These are phyloP conservation scores for Yamadazyma nakazawae DNA, from an alignment of 805 yeast genomes.

Conservation along the genomic window DNA sequence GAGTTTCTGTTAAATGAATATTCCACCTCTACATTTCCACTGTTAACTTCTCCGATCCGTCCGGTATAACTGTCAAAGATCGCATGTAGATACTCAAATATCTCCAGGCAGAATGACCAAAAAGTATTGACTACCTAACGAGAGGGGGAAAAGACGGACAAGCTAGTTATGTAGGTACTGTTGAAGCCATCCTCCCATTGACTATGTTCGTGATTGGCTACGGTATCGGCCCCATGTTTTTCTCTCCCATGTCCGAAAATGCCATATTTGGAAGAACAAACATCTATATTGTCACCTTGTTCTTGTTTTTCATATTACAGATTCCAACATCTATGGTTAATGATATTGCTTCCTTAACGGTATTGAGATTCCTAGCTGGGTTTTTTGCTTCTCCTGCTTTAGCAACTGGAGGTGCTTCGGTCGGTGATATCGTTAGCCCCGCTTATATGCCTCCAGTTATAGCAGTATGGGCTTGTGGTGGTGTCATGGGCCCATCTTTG, in stretches of 20 bases:
- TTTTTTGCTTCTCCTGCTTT: constrained; percentile 54
- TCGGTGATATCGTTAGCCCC: constrained; percentile 46
- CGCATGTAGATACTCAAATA: too few relatives aligned
- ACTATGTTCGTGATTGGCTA: constrained; percentile 59
- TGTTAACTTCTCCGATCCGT: too few relatives aligned
- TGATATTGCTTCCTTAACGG: constrained; percentile 50
- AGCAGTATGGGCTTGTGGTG: constrained; percentile 52
- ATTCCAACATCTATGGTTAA: constrained; percentile 54
- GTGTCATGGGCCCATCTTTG: constrained; percentile 51
- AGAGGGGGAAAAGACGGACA: too few relatives aligned
- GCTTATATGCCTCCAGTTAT: constrained; percentile 46
- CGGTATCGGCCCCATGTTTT: constrained; percentile 59
- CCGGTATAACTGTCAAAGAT: too few relatives aligned
- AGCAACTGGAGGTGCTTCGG: constrained; percentile 57
- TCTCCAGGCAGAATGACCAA: too few relatives aligned
- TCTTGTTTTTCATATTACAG: constrained; percentile 50
- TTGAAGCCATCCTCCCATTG: constrained; percentile 49
- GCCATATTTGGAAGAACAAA: constrained; percentile 52
- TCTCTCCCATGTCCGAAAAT: constrained; percentile 59
- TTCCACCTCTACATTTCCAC: too few relatives aligned
- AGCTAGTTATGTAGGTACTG: too few relatives aligned
- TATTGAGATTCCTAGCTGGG: constrained; percentile 53
- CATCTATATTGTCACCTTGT: constrained; percentile 46
- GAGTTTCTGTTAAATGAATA: too few relatives aligned
- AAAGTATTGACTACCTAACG: too few relatives aligned